Evolutionary conservation across 768 basidiomycete species (phyloP), one percentile per base, ranked within the genome.

Genomic region (Collybiopsis luxurians): DNA sequence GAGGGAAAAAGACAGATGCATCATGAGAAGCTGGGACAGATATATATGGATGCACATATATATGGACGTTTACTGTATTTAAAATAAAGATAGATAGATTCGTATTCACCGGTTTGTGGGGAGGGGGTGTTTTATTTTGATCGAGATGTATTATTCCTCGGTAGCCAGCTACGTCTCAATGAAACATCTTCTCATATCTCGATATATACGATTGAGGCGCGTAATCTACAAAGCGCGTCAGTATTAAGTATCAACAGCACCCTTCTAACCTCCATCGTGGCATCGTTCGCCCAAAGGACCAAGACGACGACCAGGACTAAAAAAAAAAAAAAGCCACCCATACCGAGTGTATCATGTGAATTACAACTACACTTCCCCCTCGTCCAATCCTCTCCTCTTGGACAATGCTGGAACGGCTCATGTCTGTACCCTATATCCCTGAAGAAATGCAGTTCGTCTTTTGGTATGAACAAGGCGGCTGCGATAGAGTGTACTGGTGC

Each of bases 401-500:
- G 56, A 36, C 56, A 58, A 45, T 58, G 56, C 30, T 48, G 49
- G 56, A 53, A 59, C 7, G 57, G 86, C 56, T 83, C 79, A 63
- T 90, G 88, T 47, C 77, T 72, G 66, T 55, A 58, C 7, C 80
- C 88, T 39, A 90, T 84, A 62, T 89, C 85, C 52, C 80, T 73
- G 72, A 90, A 90, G 71, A 84, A 90, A 68, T 89, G 86, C 27
- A 90, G 75, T 66, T 84, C 83, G 39, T 84, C 79, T 66, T 82
- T 86, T 60, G 75, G 71, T 1, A 85, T 80, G 38, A 84, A 81
- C 11, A 85, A 68, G 0, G 81, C 76, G 3, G 75, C 83, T 17
- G 78, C 83, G 53, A 84, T 81, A 24, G 75, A 77, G 63, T 84
- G 83, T 5, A 84, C 81, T 10, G 81, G 83, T 3, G 83, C 83